Conservation (phyloP, 176 grass and related monocot genomes). For the Aegilops bicornis region DNA sequence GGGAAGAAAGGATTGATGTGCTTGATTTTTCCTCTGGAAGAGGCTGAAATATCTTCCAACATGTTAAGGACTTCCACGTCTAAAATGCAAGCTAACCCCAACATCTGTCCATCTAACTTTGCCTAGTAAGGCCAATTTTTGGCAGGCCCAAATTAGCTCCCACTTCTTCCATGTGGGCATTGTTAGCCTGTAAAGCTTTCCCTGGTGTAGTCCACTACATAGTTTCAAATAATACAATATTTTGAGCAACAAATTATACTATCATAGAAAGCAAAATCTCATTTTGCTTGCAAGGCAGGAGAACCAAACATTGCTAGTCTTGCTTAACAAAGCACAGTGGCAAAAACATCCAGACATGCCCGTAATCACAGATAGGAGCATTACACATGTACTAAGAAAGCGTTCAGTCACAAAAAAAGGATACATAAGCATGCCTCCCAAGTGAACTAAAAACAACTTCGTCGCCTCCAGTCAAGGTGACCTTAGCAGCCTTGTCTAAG, state of each 20-base stretch:
- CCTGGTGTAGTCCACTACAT: background rate
- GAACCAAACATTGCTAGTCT: background rate
- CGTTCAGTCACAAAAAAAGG: slow-evolving; percentile 35
- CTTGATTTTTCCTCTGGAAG: slow-evolving; percentile 72
- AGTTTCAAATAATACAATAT: background rate
- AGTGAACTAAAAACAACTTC: slow-evolving; percentile 82
- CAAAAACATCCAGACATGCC: background rate
- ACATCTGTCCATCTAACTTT: background rate
- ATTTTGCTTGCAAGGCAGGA: background rate
- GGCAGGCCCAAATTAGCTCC: background rate
- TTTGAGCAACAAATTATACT: background rate
- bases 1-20: slow-evolving; percentile 44
- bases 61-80: slow-evolving; percentile 50
- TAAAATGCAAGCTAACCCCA: slow-evolving; percentile 4
- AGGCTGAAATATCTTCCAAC: slow-evolving; percentile 81
- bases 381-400: slow-evolving; percentile 12
- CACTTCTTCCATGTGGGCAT: background rate
- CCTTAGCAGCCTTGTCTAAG: slow-evolving; percentile 69
- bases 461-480: slow-evolving; percentile 76
- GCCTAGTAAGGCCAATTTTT: background rate
- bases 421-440: slow-evolving; percentile 89
- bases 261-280: background rate
- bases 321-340: background rate
- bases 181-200: background rate
- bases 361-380: background rate